These are phyloP conservation scores for Vitis hybrid DNA, from an alignment of 177 flowering plant species.

Conservation along the genomic window DNA sequence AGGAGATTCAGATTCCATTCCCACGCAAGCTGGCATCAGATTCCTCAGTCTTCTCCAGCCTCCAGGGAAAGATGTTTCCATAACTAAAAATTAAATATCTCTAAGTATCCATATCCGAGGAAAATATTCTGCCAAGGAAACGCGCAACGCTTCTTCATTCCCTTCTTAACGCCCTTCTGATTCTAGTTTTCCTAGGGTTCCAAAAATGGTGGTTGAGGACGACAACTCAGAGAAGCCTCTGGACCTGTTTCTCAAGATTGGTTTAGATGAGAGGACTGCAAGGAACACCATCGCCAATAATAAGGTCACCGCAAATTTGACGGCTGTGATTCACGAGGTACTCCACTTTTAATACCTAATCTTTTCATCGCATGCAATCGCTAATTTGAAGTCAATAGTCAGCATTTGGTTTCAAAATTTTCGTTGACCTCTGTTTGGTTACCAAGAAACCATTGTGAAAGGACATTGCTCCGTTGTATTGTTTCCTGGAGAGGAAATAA, in stretches of 20 bases:
- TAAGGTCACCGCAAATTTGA: conserved; percentile 73
- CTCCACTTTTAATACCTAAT: not conserved
- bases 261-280: conserved; percentile 76
- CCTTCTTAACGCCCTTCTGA: not conserved
- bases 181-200: not conserved
- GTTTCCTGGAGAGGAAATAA: not conserved
- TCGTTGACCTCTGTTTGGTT: not conserved
- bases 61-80: too few species aligned
- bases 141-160: not conserved
- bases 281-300: conserved; percentile 74
- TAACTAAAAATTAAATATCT: too few species aligned
- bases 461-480: not conserved
- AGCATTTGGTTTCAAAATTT: too few species aligned
- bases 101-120: too few species aligned
- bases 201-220: conserved; percentile 27
- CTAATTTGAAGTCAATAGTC: not conserved
- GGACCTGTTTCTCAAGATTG: conserved; percentile 70
- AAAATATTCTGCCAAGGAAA: too few species aligned
- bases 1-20: too few species aligned
- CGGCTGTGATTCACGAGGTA: conserved; percentile 80
- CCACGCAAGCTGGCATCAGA: too few species aligned
- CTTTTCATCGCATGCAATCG: not conserved
- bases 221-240: conserved; percentile 27
- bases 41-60: too few species aligned
- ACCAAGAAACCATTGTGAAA: not conserved